Base-by-base conservation (phyloP, 805 yeast species). In the Naumovozyma castellii region DNA sequence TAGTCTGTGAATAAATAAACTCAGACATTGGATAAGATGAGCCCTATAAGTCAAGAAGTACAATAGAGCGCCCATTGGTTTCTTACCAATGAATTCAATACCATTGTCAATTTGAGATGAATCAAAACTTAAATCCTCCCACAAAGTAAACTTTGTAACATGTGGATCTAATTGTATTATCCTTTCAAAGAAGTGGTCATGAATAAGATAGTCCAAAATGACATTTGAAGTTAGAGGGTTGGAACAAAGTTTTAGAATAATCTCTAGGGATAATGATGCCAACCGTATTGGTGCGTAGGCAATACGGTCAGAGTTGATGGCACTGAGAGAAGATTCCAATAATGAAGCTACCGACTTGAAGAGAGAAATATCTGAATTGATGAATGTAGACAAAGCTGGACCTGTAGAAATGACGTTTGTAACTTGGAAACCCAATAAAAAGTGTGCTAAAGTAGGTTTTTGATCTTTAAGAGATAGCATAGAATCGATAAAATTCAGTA, bases 361-460 rank as follows among this genome's bases (percentile, higher is more conserved):
- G 6, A 83, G 57, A 2, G 87, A 79, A 13, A 68, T 65, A 0
- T 62, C 66, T 0, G 84, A 72, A 2, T 61, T 61, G 38, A 80
- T 71, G 18, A 76, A 75, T 0, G 85, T 76, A 1, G 63, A 54
- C 1, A 66, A 55, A 3, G 54, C 44, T 13, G 69, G 67, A 2
- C 77, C 76, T n/a, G 78, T 56, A 0, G 73, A 57, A 16, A 78
- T 62, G n/a, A 71, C 66, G 38, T 70, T 73, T 1, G 63, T 59
- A 29, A 71, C 62, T 32, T 75, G 77, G 57, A 78, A 86, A 0
- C 97, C 97, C 1, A 90, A 67, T 6, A 90, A 57, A 48, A 80
- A 79, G 54, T 87, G 97, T 1, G 90, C 65, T 1, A 82, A 69
- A 0, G 80, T 70, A 4, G 77, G 70, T 13, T 60, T 62, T 9